Base-by-base conservation (phyloP, 2,329 filamentous ascomycete genomes). In the Xylariaceae sp. region DNA sequence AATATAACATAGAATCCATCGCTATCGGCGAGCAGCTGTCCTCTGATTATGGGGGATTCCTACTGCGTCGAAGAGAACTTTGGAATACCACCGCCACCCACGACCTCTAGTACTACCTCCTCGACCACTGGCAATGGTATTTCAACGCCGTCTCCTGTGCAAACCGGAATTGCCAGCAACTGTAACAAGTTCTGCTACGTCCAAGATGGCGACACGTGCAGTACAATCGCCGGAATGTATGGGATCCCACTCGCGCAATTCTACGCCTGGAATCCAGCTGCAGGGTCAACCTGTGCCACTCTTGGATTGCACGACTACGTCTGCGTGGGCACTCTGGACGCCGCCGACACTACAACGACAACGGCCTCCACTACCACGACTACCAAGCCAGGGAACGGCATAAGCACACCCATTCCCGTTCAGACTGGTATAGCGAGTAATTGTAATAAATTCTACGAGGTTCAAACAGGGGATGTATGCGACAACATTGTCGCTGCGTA, bases 41-140 rank as follows among this genome's bases (percentile, higher is more conserved):
- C 30, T 21, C 33, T 57, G 15, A 42, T 45, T n/a, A 27, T 32
- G 5, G 45, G 35, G 1, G 26, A 57, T 32, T 57, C 54, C 15
- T 57, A 57, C 49, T 57, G 49, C 26, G 36, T 57, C 18, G 54
- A 57, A 36, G 30, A 44, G 24, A 57, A 57, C 45, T 57, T 29
- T 33, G 27, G 41, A 44, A 26, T 33, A 43, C 41, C 32, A 13
- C 18, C 37, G 37, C 37, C 37, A 15, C 37, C 37, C 10, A 39
- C 29, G 18, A 30, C 48, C 23, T 24, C 50, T 15, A 4, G 20
- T 15, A 43, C 47, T 7, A 55, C 51, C 8, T 43, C 48, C 2
- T 43, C 49, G 23, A 30, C 33, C 6, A 49, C 43, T 20, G 39
- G 48, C 6, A 56, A 56, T 36, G 48, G 53, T 11, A 43, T 59